Base-by-base conservation (phyloP, 1,284 basidiomycete species). In the Puccinia coronata region DNA sequence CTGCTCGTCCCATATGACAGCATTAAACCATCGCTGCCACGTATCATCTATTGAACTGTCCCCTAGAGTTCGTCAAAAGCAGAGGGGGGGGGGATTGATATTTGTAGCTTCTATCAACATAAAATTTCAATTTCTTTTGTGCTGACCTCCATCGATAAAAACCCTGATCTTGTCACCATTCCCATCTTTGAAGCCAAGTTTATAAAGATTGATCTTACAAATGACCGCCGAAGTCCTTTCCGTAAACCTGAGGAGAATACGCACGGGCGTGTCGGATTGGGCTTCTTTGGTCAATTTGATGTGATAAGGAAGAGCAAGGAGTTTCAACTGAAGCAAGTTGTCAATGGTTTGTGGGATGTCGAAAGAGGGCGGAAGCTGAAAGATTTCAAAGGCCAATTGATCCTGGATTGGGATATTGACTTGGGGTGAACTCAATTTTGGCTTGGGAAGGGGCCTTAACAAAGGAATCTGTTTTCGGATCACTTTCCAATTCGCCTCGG, bases 281-380 rank as follows among this genome's bases (percentile, higher is more conserved):
- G n/a, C 8, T 69, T 69, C 67, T 47, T 69, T 20, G 41, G 67
- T 69, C 41, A 43, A 9, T n/a, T 69, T 69, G 25, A 69, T 47
- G 9, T 49, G 67, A 41, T 12, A n/a, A 4, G 67, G 67, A 4
- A 69, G 28, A 16, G 36, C 4, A 20, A 69, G 39, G 4, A 69
- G 67, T 49, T 69, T 69, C 20, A 69, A 43, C 1, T 47, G 1
- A 3, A 49, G 20, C 2, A 69, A 39, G 28, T 51, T 69, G 11
- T 69, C 47, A 16, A 69, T 6, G n/a, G 49, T 1, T 28, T 49
- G 2, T 0, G 41, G 67, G 16, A 69, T 49, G 25, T 20, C 31
- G n/a, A 69, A 43, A 9, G 41, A 43, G 2, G 67, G 20, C 14
- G 67, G 67, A 1, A 69, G 41, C n/a, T 43, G 43, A 47, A n/a